Evolutionary conservation across 148 eudicot genomes (phyloP), one percentile per base, ranked within the genome.

Genomic region (Chenopodium berlandieri): DNA sequence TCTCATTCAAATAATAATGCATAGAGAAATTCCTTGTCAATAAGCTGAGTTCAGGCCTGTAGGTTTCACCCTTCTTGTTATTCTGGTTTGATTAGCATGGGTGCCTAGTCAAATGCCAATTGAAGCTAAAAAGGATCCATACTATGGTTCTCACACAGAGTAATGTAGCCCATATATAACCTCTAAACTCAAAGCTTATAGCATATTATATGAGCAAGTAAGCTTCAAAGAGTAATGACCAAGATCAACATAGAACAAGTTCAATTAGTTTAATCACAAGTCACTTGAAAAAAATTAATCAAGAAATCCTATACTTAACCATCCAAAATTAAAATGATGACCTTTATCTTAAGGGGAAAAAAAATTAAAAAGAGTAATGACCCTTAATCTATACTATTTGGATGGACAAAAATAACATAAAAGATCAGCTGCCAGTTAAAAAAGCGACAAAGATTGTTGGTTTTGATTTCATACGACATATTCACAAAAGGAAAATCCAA

Each of bases 51-150:
- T 83, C 79, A 58, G 81, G 84, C 66, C 83, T 75, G 83, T 75
- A 76, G 81, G 70, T 78, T 83, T 83, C 81, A 75, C 60, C 72
- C 86, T 83, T 81, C 86, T 71, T 78, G 79, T 66, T 84, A 69
- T 82, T 85, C 90, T 88, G 88, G 80, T 83, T 85, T 87, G 23
- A 85, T 87, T 70, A 81, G 81, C 77, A 83, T 71, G 70, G 72
- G 64, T 65, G 48, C 31, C 62, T 73, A 48, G 84, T 83, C 86
- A 83, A 85, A 71, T 80, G 79, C 22, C 82, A 60, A 56, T 60
- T 6, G 63, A 73, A 19, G 11, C 47, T 30, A 20, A 69, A 58
- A 9, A 8, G 60, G 71, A 80, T 17, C 23, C 47, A 65, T 50
- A 75, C 66, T 11, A 81, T 47, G 20, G 52, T 19, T 62, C 56